Percentiles rank a stretch among this genome's conserved stretches.
Conservation (phyloP, 371 early-diverging fungal species). For the Mortierella sp. region DNA sequence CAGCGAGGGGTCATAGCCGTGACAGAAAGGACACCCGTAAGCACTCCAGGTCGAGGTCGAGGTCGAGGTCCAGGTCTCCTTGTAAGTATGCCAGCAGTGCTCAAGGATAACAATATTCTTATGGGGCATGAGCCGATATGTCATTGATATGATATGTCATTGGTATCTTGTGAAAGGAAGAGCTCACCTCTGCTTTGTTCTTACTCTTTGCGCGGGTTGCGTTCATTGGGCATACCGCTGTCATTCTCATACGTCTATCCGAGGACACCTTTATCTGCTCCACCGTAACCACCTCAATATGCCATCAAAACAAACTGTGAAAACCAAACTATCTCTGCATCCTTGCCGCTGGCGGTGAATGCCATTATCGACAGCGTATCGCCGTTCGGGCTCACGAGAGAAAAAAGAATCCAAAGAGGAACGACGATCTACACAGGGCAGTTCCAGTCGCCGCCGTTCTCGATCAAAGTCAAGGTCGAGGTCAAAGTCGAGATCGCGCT, state of each 20-base stretch:
- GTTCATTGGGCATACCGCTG: constrained; percentile 26
- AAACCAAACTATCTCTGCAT: too few relatives aligned
- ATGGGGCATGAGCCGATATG: not conserved
- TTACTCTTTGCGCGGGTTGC: constrained; percentile 9
- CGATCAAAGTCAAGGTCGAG: constrained; percentile 25
- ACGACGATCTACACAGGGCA: constrained; percentile 12
- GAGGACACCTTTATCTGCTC: constrained; percentile 1
- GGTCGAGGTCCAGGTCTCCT: constrained; percentile 36
- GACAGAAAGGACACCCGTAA: constrained; percentile 6
- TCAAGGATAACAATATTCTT: not conserved
- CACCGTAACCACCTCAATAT: not conserved
- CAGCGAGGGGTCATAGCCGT: not conserved
- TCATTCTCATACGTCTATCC: not conserved
- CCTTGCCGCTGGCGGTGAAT: too few relatives aligned
- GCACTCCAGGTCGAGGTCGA: constrained; percentile 5
- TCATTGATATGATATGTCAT: too few relatives aligned
- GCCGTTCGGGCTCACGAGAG: constrained; percentile 38
- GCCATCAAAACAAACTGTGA: too few relatives aligned
- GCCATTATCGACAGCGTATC: constrained; percentile 10
- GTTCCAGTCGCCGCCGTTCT: constrained; percentile 13
- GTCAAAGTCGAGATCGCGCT: constrained; percentile 26
- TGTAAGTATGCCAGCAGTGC: constrained; percentile 26
- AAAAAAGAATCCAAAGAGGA: constrained; percentile 8
- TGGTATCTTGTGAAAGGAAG: not conserved
- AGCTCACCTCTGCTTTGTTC: constrained; percentile 5